Evolutionary conservation across 768 basidiomycete genomes (phyloP), one percentile per base, ranked within the genome.

Genomic region (Suillus americanus): DNA sequence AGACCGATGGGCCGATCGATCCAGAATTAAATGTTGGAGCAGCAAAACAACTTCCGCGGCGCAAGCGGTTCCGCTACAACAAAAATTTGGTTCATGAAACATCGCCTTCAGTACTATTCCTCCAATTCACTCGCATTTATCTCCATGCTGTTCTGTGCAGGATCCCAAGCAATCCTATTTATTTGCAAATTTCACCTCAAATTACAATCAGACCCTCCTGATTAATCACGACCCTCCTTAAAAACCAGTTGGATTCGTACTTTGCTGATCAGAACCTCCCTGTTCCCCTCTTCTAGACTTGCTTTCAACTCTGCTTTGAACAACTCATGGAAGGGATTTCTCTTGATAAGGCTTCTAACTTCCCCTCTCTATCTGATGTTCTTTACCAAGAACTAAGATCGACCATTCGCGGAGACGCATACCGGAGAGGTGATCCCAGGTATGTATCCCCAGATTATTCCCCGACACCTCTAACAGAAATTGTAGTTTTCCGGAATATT

Each of bases 341-440:
- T 54, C 53, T 38, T 61, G 35, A 30, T 30, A 53, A 55, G 54
- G 57, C 53, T 35, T 8, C 64, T 10, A 56, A 41, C 13, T 35
- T 64, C n/a, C 41, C 63, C 51, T 41, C 35, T 20, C 57, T 74
- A 10, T 38, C 69, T 5, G n/a, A 57, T 16, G 73, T 75, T 20
- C 75, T 83, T 28, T 77, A 80, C 68, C 73, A 80, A 53, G 83
- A 86, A 70, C 79, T 87, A 25, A 77, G 75, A 14, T 73, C 79
- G 25, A 68, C 78, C 9, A 80, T 85, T 66, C 77, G 82, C 59
- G 86, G 86, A 18, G 74, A 79, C 10, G 76, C 86, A 33, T 80
- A 82, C 68, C 76, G 80, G 65, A 77, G 81, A 40, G 74, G 75
- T 38, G 79, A 84, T 64, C 65, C 79, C 23, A 78, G 77, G 85